A percentile compares a stretch with the other conserved stretches of the same genome.
Conservation (phyloP, 2,329 filamentous ascomycete genomes). For the Cytospora paraplurivora region DNA sequence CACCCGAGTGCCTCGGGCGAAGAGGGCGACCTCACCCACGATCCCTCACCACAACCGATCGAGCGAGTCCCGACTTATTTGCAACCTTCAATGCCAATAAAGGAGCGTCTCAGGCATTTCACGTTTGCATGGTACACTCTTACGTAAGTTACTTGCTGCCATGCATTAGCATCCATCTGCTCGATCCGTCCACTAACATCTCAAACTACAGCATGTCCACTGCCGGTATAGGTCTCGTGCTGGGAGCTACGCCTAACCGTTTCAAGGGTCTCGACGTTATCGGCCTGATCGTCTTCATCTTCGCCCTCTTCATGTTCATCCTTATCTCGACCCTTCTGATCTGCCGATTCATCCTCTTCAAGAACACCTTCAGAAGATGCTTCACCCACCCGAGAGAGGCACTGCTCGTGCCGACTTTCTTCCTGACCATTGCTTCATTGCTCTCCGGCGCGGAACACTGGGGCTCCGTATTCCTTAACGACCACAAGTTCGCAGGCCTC, state of each 20-base stretch:
- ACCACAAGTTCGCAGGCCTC: constrained; percentile 50
- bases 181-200: neutral
- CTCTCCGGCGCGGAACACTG: constrained; percentile 54
- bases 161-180: neutral
- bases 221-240: constrained; percentile 35
- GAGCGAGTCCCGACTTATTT: constrained; percentile 37
- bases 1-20: constrained; percentile 11
- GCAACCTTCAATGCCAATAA: constrained; percentile 36
- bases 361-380: constrained; percentile 46
- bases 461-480: constrained; percentile 46
- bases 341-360: constrained; percentile 48
- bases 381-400: constrained; percentile 54
- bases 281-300: constrained; percentile 52
- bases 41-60: constrained; percentile 23
- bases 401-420: constrained; percentile 64
- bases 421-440: constrained; percentile 62
- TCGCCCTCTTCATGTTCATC: constrained; percentile 32
- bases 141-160: constrained; percentile 30
- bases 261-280: constrained; percentile 54
- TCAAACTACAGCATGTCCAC: constrained; percentile 35
- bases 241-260: constrained; percentile 36
- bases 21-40: neutral
- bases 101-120: constrained; percentile 37
- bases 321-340: constrained; percentile 39
- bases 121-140: constrained; percentile 41